phyloP scores from a whole-genome alignment of 1,284 basidiomycete genomes.

The Sutorius eximius region DNA sequence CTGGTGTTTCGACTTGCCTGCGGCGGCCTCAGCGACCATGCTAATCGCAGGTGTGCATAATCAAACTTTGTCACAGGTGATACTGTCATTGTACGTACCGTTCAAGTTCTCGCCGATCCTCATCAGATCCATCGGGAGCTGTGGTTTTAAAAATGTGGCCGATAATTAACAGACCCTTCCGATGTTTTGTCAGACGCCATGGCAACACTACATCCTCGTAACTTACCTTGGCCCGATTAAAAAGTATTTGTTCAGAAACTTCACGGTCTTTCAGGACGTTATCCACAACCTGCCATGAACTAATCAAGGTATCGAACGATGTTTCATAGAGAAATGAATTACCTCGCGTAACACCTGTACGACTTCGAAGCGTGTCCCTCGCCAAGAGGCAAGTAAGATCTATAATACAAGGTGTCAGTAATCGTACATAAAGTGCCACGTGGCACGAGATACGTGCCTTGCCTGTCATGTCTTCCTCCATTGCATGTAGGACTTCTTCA shows the following conservation, averaged over 20 bases:
- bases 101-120: slow-evolving; percentile 90
- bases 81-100: slow-evolving; percentile 45
- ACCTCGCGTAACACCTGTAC: slow-evolving; percentile 79
- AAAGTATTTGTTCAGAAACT: slow-evolving; percentile 65
- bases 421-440: not conserved
- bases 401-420: slow-evolving; percentile 30
- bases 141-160: slow-evolving; percentile 87
- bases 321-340: slow-evolving; percentile 7
- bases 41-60: slow-evolving; percentile 33
- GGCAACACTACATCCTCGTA: not conserved
- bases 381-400: slow-evolving; percentile 95
- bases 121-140: slow-evolving; percentile 84
- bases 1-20: slow-evolving; percentile 61
- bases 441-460: slow-evolving; percentile 51
- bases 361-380: slow-evolving; percentile 91
- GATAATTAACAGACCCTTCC: slow-evolving; percentile 75
- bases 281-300: slow-evolving; percentile 61
- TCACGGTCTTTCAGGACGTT: slow-evolving; percentile 78
- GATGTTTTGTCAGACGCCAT: slow-evolving; percentile 9
- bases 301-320: not conserved
- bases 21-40: slow-evolving; percentile 70
- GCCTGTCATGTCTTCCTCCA: slow-evolving; percentile 94
- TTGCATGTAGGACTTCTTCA: slow-evolving; percentile 80
- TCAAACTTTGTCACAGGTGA: slow-evolving; percentile 4
- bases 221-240: slow-evolving; percentile 79